phyloP scores from a whole-genome alignment of 768 basidiomycete species.

The Xerocomellus intermedius region DNA sequence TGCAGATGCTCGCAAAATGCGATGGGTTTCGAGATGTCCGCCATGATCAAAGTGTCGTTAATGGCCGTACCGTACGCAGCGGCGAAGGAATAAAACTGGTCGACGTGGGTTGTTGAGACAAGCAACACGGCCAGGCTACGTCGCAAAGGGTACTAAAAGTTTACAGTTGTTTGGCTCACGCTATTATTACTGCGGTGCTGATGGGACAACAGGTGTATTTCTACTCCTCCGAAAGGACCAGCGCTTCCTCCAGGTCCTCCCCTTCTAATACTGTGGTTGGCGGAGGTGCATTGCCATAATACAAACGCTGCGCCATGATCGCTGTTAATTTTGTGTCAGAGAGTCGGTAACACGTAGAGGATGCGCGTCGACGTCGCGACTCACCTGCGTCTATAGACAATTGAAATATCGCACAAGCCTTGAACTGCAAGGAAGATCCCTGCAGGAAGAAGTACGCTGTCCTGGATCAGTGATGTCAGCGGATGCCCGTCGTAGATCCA shows the following conservation, averaged over 20 bases:
- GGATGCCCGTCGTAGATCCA: not conserved
- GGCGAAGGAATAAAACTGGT: slow-evolving; percentile 14
- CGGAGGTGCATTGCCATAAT: slow-evolving; percentile 74
- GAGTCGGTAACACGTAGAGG: slow-evolving; percentile 7
- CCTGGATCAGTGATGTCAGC: slow-evolving; percentile 40
- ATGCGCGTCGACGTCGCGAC: slow-evolving; percentile 26
- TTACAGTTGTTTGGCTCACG: slow-evolving; percentile 33
- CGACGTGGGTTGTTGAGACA: slow-evolving; percentile 26
- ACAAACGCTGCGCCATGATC: slow-evolving; percentile 69
- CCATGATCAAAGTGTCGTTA: slow-evolving; percentile 25
- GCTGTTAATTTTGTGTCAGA: slow-evolving; percentile 40
- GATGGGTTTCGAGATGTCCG: slow-evolving; percentile 62
- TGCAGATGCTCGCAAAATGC: slow-evolving; percentile 90
- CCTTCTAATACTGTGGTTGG: slow-evolving; percentile 45
- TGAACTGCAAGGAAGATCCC: slow-evolving; percentile 74
- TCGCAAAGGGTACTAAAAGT: slow-evolving; percentile 24
- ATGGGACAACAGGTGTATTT: slow-evolving; percentile 3
- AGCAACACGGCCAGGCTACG: slow-evolving; percentile 6
- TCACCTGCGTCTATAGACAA: slow-evolving; percentile 73
- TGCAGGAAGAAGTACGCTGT: slow-evolving; percentile 79
- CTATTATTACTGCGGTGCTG: slow-evolving; percentile 2
- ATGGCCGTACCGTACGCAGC: slow-evolving; percentile 16
- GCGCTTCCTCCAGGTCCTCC: slow-evolving; percentile 69
- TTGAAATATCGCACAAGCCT: slow-evolving; percentile 81
- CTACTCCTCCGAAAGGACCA: slow-evolving; percentile 64